A percentile compares a stretch with the other conserved stretches of the same genome.
Evolutionary conservation across 2,329 filamentous ascomycete species (phyloP).

Genomic region (Aphanoascus verrucosus): DNA sequence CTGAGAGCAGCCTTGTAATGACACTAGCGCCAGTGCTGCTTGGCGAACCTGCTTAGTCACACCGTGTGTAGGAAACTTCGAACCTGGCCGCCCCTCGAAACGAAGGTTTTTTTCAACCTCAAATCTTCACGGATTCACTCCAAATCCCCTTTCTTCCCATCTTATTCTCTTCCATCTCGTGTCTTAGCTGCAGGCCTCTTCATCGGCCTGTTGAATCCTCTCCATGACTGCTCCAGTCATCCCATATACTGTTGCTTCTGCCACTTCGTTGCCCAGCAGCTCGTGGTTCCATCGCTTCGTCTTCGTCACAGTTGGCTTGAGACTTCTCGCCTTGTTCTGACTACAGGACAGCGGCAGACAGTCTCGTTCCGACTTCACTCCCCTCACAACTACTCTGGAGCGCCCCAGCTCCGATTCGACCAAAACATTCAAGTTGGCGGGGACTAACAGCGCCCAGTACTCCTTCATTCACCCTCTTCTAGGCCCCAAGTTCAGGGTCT

Average conservation of each 20-base stretch:
- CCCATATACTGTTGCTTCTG: not conserved
- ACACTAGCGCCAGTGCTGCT: not conserved
- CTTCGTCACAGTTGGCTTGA: conserved; percentile 1
- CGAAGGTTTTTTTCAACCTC: not conserved
- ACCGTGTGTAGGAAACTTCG: not conserved
- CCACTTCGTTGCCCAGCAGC: not conserved
- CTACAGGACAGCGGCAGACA: conserved; percentile 5
- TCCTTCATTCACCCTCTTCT: conserved; percentile 79
- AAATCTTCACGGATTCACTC: not conserved
- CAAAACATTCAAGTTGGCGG: conserved; percentile 85
- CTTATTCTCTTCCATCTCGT: not conserved
- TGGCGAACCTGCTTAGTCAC: not conserved
- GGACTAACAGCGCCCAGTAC: conserved; percentile 59
- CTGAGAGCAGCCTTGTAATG: not conserved
- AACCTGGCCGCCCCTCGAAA: not conserved
- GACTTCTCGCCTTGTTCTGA: conserved; percentile 6
- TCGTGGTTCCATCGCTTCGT: not conserved
- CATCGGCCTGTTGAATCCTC: not conserved
- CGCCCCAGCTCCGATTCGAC: conserved; percentile 27
- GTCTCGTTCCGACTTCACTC: conserved; percentile 12
- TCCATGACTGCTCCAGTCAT: conserved; percentile 1
- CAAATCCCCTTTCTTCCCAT: not conserved
- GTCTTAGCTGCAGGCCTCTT: conserved; percentile 1
- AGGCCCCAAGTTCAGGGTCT: conserved; percentile 87
- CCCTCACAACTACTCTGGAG: conserved; percentile 31